Base-by-base conservation (phyloP, 768 basidiomycete genomes). In the Lanmaoa rubissima region DNA sequence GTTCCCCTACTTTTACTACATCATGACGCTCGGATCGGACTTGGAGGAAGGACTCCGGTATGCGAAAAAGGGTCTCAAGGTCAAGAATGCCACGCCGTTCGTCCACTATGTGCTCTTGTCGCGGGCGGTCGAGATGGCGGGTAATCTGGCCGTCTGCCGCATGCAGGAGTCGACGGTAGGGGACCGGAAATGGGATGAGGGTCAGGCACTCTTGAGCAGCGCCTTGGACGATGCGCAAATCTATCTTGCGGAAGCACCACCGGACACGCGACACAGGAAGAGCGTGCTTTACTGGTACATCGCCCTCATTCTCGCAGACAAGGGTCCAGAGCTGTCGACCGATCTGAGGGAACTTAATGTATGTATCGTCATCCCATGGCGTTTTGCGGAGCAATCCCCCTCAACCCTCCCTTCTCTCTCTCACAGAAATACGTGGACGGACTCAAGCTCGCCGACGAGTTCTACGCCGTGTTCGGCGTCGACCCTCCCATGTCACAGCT, bases 41-140 rank as follows among this genome's bases (percentile, higher is more conserved):
- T 65, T 72, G 40, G 73, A 76, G 7, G 74, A 76, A n/a, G 85
- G 82, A 1, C 73, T 88, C 26, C 78, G 82, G 9, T 82, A 78
- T 1, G 81, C 83, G 58, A 87, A 87, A 75, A 83, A 87, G 64
- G 86, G 86, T 1, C 58, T 87, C 61, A 85, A 83, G 64, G 80
- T 82, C 72, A 77, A 76, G 56, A 65, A 74, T 16, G 78, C 75
- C 14, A 79, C 84, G 14, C 77, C 81, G 3, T 88, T 86, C 57
- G 67, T 88, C 7, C 77, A 77, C 42, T 79, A 77, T 54, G 78
- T 78, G 65, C 67, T 87, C 65, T 75, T 84, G 70, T 81, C 83
- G 59, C 79, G 86, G n/a, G 81, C 84, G 0, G 78, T 84, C 4
- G 80, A 81, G 61, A 82, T 84, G 60, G 83, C 86, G 1, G 80